A percentile compares a stretch with the other conserved stretches of the same genome.
phyloP scores from a whole-genome alignment of 768 basidiomycete species.

The Collybia nuda region DNA sequence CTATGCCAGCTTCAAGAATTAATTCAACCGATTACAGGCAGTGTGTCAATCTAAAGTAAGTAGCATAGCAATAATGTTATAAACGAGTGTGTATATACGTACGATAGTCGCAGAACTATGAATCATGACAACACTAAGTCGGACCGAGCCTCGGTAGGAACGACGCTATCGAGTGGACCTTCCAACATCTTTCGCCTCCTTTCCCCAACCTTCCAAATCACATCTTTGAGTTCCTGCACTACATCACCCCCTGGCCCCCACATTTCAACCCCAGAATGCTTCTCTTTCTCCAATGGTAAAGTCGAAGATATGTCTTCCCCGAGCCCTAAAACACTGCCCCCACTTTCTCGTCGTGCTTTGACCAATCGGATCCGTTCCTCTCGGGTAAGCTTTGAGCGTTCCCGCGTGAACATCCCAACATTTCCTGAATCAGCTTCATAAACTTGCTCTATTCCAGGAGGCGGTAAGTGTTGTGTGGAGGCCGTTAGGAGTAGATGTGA shows the following conservation, averaged over 20 bases:
- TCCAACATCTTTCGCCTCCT: constrained; percentile 52
- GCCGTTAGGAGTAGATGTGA: constrained; percentile 52
- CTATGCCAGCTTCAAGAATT: background rate
- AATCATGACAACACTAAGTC: background rate
- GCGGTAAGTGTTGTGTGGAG: constrained; percentile 55
- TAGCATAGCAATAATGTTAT: background rate
- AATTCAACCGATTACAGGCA: background rate
- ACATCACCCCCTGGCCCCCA: constrained; percentile 81
- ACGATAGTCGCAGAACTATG: background rate
- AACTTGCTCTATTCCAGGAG: constrained; percentile 77
- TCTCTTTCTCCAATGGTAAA: constrained; percentile 12
- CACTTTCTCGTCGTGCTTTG: constrained; percentile 53
- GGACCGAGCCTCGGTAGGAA: background rate
- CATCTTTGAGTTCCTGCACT: constrained; percentile 82
- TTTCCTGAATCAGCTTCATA: constrained; percentile 66
- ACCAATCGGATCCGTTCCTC: constrained; percentile 71
- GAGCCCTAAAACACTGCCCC: constrained; percentile 26
- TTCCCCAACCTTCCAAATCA: constrained; percentile 85
- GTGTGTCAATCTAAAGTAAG: background rate
- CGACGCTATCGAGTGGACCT: background rate
- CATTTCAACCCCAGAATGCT: constrained; percentile 31
- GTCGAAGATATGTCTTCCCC: constrained; percentile 11
- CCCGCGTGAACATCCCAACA: constrained; percentile 44
- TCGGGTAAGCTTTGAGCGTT: constrained; percentile 64
- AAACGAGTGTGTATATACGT: background rate